Conservation (phyloP, 768 basidiomycete genomes). For the Calocybe cyanea region DNA sequence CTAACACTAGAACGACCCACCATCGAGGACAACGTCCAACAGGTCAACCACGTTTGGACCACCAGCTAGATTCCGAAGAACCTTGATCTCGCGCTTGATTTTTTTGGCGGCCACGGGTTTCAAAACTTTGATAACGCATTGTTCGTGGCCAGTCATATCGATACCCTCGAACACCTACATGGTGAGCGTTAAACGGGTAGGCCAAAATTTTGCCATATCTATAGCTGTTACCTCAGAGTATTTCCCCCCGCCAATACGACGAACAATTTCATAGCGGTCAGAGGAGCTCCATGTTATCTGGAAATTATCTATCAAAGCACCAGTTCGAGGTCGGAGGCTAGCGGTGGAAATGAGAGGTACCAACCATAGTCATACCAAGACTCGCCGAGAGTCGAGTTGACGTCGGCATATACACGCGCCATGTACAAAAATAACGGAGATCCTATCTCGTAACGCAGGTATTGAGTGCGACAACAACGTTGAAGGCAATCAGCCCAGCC, state of each 20-base stretch:
- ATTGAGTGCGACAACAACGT: constrained; percentile 8
- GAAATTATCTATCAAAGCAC: constrained; percentile 42
- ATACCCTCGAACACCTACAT: constrained; percentile 55
- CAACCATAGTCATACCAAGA: constrained; percentile 64
- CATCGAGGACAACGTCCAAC: constrained; percentile 66
- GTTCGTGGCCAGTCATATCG: constrained; percentile 49
- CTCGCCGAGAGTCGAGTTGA: constrained; percentile 53
- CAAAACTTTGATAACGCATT: constrained; percentile 66
- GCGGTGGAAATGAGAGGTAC: constrained; percentile 12
- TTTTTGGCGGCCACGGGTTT: constrained; percentile 71
- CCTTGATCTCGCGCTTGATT: constrained; percentile 74
- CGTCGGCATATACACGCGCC: constrained; percentile 53
- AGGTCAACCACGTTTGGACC: constrained; percentile 67
- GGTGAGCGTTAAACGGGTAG: constrained; percentile 1
- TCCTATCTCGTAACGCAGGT: constrained; percentile 5
- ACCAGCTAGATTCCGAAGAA: constrained; percentile 63
- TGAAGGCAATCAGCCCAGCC: constrained; percentile 14
- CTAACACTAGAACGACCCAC: constrained; percentile 14
- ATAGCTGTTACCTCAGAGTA: constrained; percentile 51
- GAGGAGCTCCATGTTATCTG: constrained; percentile 62
- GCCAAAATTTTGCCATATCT: background rate
- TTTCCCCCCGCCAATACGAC: constrained; percentile 61
- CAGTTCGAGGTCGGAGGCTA: background rate
- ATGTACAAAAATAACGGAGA: constrained; percentile 23
- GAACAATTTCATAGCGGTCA: constrained; percentile 63